phyloP scores from a whole-genome alignment of 2,329 filamentous ascomycete species.

The Calonectria pauciramosa region DNA sequence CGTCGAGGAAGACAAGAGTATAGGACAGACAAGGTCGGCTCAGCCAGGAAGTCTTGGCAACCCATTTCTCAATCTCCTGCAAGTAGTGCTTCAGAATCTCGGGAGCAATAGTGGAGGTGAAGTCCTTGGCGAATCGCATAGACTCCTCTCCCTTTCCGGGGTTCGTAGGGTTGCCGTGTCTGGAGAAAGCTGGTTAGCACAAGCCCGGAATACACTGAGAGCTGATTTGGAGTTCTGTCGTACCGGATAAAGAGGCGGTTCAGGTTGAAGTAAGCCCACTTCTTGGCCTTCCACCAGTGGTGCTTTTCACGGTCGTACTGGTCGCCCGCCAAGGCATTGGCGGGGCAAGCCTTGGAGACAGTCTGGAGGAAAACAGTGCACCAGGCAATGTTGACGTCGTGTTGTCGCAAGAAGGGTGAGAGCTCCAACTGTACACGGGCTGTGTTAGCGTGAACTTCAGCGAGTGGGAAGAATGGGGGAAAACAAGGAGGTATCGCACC shows the following conservation, averaged over 20 bases:
- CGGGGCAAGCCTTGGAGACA: constrained; percentile 86
- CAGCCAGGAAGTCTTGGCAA: constrained; percentile 92
- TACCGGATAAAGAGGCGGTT: constrained; percentile 95
- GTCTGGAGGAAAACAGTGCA: constrained; percentile 94
- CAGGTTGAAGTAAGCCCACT: constrained; percentile 98
- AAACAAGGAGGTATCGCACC: constrained; percentile 60
- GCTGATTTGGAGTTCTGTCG: constrained; percentile 36
- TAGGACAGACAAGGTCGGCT: constrained; percentile 95
- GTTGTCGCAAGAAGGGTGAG: constrained; percentile 80
- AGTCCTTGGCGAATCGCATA: constrained; percentile 87
- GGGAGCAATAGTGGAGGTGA: constrained; percentile 91
- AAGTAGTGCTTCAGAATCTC: constrained; percentile 97
- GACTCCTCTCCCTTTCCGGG: constrained; percentile 83
- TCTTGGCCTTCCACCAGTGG: constrained; percentile 99
- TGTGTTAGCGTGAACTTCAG: constrained; percentile 45
- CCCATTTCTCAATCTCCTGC: constrained; percentile 96
- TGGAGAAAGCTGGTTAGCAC: constrained; percentile 52
- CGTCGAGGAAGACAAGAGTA: constrained; percentile 94
- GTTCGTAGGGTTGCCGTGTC: constrained; percentile 89
- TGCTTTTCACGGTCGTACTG: constrained; percentile 89
- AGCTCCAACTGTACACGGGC: constrained; percentile 80
- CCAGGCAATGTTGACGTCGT: constrained; percentile 91
- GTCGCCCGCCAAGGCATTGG: constrained; percentile 85
- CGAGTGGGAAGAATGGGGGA: background rate
- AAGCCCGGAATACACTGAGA: background rate